Conservation (phyloP, 257 asterid species). For the Coffea eugenioides region DNA sequence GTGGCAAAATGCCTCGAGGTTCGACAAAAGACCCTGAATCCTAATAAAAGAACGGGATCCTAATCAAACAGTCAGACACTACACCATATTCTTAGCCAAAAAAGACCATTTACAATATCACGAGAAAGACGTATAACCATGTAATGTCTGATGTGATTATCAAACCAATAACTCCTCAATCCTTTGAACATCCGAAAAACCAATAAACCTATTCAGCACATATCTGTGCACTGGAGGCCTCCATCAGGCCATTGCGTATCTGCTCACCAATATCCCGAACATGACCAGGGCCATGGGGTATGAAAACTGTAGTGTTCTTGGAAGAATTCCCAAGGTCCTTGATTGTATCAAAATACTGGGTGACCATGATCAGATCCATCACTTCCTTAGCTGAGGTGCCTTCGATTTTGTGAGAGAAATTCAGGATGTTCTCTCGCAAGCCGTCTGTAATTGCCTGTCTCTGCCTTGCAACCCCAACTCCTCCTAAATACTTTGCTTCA, state of each 20-base stretch:
- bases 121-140: neutral
- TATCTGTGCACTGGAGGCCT: constrained; percentile 60
- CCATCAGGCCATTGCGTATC: constrained; percentile 92
- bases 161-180: neutral
- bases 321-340: constrained; percentile 88
- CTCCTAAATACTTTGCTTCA: constrained; percentile 95
- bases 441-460: constrained; percentile 99
- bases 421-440: constrained; percentile 82
- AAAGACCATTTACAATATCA: neutral
- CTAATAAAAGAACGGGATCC: neutral
- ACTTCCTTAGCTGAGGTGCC: constrained; percentile 94
- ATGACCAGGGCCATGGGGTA: constrained; percentile 98
- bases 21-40: neutral
- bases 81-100: neutral
- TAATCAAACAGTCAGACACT: neutral
- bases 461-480: constrained; percentile 98
- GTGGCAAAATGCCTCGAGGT: neutral
- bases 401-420: constrained; percentile 81
- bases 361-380: constrained; percentile 95
- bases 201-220: constrained; percentile 14
- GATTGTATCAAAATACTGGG: constrained; percentile 95
- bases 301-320: constrained; percentile 84
- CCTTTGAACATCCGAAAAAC: too few species aligned
- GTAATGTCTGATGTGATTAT: neutral
- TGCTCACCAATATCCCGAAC: constrained; percentile 90